Evolutionary conservation across 768 basidiomycete species (phyloP).

Genomic region (Megacollybia marginata): DNA sequence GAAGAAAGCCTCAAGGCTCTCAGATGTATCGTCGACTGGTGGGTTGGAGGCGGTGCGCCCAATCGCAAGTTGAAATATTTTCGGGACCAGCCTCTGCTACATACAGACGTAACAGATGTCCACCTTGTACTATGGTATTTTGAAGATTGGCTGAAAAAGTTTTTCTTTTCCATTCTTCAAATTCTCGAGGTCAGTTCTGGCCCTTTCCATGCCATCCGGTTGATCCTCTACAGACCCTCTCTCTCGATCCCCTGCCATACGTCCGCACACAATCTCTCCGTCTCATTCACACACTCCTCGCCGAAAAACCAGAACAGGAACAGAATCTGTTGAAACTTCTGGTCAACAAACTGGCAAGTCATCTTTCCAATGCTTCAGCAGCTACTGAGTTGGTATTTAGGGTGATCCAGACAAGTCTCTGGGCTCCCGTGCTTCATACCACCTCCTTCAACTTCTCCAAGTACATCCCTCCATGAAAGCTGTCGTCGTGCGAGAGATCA

Average conservation of each 20-base stretch:
- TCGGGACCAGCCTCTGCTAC: conserved; percentile 74
- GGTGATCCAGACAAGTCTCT: conserved; percentile 86
- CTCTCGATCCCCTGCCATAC: conserved; percentile 80
- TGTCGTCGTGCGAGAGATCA: conserved; percentile 83
- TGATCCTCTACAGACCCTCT: conserved; percentile 46
- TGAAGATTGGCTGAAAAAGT: conserved; percentile 97
- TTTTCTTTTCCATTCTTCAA: conserved; percentile 87
- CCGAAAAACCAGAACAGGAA: conserved; percentile 93
- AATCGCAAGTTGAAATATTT: conserved; percentile 88
- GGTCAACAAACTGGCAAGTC: conserved; percentile 84
- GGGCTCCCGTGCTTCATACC: conserved; percentile 85
- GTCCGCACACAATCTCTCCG: conserved; percentile 80
- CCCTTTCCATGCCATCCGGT: neutral
- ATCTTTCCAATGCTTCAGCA: neutral
- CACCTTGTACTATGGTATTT: conserved; percentile 83
- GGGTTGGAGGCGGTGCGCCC: conserved; percentile 91
- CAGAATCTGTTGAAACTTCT: conserved; percentile 89
- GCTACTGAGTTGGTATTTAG: conserved; percentile 25
- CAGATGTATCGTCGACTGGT: conserved; percentile 94
- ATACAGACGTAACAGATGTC: conserved; percentile 57
- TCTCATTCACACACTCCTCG: conserved; percentile 72
- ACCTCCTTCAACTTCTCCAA: conserved; percentile 85
- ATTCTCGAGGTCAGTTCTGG: conserved; percentile 65
- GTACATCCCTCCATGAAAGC: conserved; percentile 89
- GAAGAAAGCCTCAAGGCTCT: conserved; percentile 89